Evolutionary conservation across 352 stramenopile species (phyloP).

Genomic region (Pythium coloratum): DNA sequence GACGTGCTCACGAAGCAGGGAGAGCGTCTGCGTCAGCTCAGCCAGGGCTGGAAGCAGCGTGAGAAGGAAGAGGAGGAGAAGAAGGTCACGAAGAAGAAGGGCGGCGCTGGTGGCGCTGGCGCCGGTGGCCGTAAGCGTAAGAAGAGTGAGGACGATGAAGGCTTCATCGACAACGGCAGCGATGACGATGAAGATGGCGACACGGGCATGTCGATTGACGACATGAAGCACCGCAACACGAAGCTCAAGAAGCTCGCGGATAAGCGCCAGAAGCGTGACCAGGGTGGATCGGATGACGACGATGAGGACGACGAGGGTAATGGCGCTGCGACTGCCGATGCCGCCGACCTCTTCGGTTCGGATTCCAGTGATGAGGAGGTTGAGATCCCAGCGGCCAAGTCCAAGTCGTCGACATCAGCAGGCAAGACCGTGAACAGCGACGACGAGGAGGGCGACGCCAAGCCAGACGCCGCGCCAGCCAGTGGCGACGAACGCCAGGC

Average conservation of each 20-base stretch:
- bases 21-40: conserved; percentile 78
- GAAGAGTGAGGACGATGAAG: conserved; percentile 58
- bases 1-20: conserved; percentile 81
- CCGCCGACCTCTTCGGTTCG: conserved; percentile 76
- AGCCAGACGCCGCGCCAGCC: conserved; percentile 24
- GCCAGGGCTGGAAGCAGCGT: conserved; percentile 79
- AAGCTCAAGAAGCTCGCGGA: conserved; percentile 87
- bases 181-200: conserved; percentile 57
- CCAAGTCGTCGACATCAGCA: conserved; percentile 11
- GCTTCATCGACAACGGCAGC: conserved; percentile 69
- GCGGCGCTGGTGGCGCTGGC: not conserved
- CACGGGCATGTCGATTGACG: conserved; percentile 78
- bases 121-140: conserved; percentile 52
- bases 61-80: conserved; percentile 85
- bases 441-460: conserved; percentile 51
- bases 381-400: conserved; percentile 25
- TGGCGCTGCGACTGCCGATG: conserved; percentile 25
- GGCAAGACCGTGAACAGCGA: conserved; percentile 30
- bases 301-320: conserved; percentile 34
- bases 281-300: conserved; percentile 61
- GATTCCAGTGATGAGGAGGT: conserved; percentile 66
- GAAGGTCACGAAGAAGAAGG: conserved; percentile 63
- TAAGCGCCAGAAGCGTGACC: conserved; percentile 79
- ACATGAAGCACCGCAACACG: conserved; percentile 89
- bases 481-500: conserved; percentile 43